Base-by-base conservation (phyloP, 2,329 filamentous ascomycete genomes). In the Phyllosticta citriasiana region DNA sequence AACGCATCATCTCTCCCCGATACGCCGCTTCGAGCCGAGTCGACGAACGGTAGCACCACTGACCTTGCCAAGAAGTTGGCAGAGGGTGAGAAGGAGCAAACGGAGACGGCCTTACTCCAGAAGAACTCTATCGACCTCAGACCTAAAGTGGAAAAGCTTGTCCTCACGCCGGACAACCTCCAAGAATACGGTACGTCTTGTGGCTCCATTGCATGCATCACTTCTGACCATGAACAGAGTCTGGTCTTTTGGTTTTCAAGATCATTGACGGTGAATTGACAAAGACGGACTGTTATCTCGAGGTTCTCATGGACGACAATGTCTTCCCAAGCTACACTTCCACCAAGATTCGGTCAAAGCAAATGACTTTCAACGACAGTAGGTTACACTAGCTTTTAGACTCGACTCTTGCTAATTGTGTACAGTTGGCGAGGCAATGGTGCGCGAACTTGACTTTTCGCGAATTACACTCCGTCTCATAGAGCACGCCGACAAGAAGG, bases 381-480 rank as follows among this genome's bases (percentile, higher is more conserved):
- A 72, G 65, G 78, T 50, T 12, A 62, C 30, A 63, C 68, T 73
- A 64, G 77, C 12, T 7, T 16, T 47, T 47, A 14, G 12, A 19
- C 14, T 47, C n/a, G 3, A 3, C 12, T n/a, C n/a, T n/a, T 16
- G 26, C 27, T 61, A 16, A 16, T 9, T 10, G 14, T 5, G 50
- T 60, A 14, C 65, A 82, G 79, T 92, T 69, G 92, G 93, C 56
- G 94, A 99, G 74, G 94, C 91, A 59, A 91, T 99, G 75, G 89
- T 99, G 63, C 90, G 94, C 64, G 94, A 99, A 74, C 82, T 99
- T n/a, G 95, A 99, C 65, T 92, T 97, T 68, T 99, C 94, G 2
- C 89, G 88, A 66, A 85, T 99, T 62, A 97, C 92, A 0, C 82
- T 99, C 65, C 89, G 91, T 62, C 81, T 97, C 55, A 86, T 91